phyloP scores from a whole-genome alignment of 179 eudicot genomes.

The Beta macrorhiza region DNA sequence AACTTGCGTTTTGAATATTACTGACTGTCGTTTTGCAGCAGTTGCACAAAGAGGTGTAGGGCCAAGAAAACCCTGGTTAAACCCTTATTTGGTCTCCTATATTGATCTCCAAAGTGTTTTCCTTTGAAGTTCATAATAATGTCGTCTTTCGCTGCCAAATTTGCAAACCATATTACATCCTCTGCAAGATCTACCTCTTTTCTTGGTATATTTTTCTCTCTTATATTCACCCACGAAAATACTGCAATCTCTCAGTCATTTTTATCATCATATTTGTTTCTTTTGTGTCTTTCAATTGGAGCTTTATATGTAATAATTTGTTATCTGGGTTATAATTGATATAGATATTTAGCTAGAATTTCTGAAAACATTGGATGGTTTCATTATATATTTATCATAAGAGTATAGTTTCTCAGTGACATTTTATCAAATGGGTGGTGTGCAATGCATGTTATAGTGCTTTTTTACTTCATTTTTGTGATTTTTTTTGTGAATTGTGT shows the following conservation, averaged over 20 bases:
- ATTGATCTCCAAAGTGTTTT: background rate
- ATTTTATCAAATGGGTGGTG: constrained; percentile 29
- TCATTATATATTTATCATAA: background rate
- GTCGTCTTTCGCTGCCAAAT: constrained; percentile 36
- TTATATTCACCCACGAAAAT: background rate
- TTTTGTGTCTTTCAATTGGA: background rate
- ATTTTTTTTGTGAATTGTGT: background rate
- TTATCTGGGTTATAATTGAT: background rate
- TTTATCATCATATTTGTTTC: background rate
- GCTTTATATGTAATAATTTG: background rate
- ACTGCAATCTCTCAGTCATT: background rate
- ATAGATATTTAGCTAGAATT: constrained; percentile 5
- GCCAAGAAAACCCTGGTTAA: constrained; percentile 23
- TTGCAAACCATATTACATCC: constrained; percentile 31
- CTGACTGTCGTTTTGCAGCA: no score
- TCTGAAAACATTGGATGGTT: background rate
- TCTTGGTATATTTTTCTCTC: constrained; percentile 32
- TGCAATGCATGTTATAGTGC: constrained; percentile 6
- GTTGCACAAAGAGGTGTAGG: no score
- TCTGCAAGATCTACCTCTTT: constrained; percentile 33
- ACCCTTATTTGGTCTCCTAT: constrained; percentile 10
- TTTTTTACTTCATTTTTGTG: background rate
- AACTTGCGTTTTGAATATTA: no score
- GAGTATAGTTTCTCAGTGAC: constrained; percentile 11
- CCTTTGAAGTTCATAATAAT: constrained; percentile 13